Evolutionary conservation across 495 filamentous ascomycete species (phyloP), one percentile per base, ranked within the genome.

Genomic region (Mytilinidion resinicola): DNA sequence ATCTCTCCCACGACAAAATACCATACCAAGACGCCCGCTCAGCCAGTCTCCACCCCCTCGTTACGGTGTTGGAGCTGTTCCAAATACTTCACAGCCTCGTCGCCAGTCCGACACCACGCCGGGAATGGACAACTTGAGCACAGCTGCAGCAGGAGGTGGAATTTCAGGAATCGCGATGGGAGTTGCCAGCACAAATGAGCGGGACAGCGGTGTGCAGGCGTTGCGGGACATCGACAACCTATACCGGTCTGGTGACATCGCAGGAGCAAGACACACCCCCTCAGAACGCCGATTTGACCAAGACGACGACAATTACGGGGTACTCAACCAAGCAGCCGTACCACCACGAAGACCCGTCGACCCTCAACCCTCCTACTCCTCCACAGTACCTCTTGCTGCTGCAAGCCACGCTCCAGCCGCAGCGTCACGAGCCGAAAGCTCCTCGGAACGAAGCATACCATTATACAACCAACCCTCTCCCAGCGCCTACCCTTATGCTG

Each of bases 161-260:
- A 86, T 91, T 68, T 80, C 86, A 15, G 87, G 86, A 25, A 84
- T 91, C 55, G 87, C 89, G 48, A 74, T 84, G 61, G 87, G 80
- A 49, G 82, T 90, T 56, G 88, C 87, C 5, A 87, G 88, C 54
- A 79, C 78, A 33, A 82, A 89, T 72, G 78, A 85, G 60, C 75
- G 87, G 57, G 80, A 88, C 61, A 89, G 86, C 72, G 89, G 86
- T 12, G 56, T 88, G 49, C 80, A 90, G 62, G 87, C 88, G 35
- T 73, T 87, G 55, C 76, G 75, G 73, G 77, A 69, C 53, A 71
- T 75, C 59, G 73, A 75, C 62, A 76, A 69, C 70, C 59, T 55
- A 53, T 60, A 60, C 17, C 48, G 67, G 17, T 70, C 64, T 49
- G 61, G 64, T 21, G 70, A 72, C 59, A 38, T 69, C 70, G 38